A percentile compares a stretch with the other conserved stretches of the same genome.
Evolutionary conservation across 768 basidiomycete species (phyloP).

Genomic region (Collybiopsis confluens): DNA sequence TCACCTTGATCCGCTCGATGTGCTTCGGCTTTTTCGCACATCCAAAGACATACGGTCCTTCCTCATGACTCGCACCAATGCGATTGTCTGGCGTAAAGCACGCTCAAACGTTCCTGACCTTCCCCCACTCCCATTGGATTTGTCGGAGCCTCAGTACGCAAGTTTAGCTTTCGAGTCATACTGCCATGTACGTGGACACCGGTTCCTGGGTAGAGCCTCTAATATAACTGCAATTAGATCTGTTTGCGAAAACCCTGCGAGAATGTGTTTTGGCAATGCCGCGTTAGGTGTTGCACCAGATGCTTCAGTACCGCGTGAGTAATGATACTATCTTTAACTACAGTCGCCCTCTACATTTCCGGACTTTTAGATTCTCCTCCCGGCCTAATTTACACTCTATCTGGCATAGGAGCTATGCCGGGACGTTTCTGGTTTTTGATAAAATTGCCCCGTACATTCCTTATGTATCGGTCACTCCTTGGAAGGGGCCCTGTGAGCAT

Average conservation of each 20-base stretch:
- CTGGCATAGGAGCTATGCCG: conserved; percentile 6
- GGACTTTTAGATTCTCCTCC: neutral
- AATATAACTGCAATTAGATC: conserved; percentile 19
- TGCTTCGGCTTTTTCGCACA: conserved; percentile 35
- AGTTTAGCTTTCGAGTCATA: conserved; percentile 39
- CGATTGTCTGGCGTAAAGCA: conserved; percentile 29
- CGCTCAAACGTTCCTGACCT: conserved; percentile 29
- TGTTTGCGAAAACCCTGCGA: conserved; percentile 26
- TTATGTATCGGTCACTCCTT: neutral
- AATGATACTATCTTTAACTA: neutral
- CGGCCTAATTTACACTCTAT: conserved; percentile 3
- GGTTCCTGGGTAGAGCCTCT: neutral
- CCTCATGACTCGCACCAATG: conserved; percentile 15
- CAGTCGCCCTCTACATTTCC: neutral
- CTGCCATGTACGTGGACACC: conserved; percentile 36
- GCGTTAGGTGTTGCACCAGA: conserved; percentile 31
- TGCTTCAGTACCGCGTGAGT: conserved; percentile 30
- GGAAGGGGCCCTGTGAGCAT: conserved; percentile 6
- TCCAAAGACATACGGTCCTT: conserved; percentile 26
- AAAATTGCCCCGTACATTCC: conserved; percentile 2
- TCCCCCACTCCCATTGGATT: conserved; percentile 39
- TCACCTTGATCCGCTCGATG: conserved; percentile 29
- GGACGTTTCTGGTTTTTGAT: conserved; percentile 3
- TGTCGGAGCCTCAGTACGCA: conserved; percentile 41
- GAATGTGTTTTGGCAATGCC: conserved; percentile 32